Percentiles rank a stretch among this genome's conserved stretches.
phyloP scores from a whole-genome alignment of 2,329 filamentous ascomycete genomes.

The Thermothelomyces thermophilus region DNA sequence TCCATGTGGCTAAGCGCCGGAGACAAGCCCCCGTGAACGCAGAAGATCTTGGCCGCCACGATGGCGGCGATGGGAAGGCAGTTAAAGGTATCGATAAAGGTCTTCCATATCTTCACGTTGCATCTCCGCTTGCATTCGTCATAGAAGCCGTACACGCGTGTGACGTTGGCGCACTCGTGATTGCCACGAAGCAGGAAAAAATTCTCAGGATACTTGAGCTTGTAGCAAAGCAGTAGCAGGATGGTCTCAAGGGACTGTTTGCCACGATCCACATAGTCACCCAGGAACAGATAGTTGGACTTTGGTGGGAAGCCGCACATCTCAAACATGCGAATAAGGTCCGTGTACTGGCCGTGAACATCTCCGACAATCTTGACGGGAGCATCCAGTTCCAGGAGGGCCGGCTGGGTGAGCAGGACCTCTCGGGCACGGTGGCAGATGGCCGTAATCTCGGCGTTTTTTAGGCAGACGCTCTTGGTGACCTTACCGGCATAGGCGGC shows the following conservation, averaged over 20 bases:
- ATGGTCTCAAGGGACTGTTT: constrained; percentile 97
- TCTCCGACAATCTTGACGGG: constrained; percentile 98
- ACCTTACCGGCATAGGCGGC: constrained; percentile 95
- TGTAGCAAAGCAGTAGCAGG: constrained; percentile 86
- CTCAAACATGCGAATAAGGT: constrained; percentile 93
- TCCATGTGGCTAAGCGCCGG: constrained; percentile 95
- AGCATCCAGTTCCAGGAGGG: constrained; percentile 82
- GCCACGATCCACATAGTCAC: constrained; percentile 93
- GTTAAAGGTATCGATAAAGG: constrained; percentile 95
- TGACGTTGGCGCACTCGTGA: constrained; percentile 95
- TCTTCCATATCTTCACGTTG: constrained; percentile 98
- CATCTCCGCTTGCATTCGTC: constrained; percentile 95
- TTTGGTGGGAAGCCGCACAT: constrained; percentile 95
- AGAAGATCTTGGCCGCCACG: constrained; percentile 95
- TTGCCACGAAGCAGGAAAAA: constrained; percentile 94
- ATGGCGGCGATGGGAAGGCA: constrained; percentile 93
- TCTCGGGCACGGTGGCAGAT: constrained; percentile 88
- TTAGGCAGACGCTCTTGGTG: constrained; percentile 93
- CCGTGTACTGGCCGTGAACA: constrained; percentile 93
- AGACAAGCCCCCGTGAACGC: constrained; percentile 89
- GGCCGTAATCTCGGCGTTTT: constrained; percentile 93
- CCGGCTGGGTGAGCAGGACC: constrained; percentile 83
- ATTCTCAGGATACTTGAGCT: constrained; percentile 94
- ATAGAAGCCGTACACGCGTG: constrained; percentile 93
- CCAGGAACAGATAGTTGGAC: constrained; percentile 88